A percentile compares a stretch with the other conserved stretches of the same genome.
Conservation (phyloP, 129 eudicot genomes). For the Gnaphalium uliginosum region DNA sequence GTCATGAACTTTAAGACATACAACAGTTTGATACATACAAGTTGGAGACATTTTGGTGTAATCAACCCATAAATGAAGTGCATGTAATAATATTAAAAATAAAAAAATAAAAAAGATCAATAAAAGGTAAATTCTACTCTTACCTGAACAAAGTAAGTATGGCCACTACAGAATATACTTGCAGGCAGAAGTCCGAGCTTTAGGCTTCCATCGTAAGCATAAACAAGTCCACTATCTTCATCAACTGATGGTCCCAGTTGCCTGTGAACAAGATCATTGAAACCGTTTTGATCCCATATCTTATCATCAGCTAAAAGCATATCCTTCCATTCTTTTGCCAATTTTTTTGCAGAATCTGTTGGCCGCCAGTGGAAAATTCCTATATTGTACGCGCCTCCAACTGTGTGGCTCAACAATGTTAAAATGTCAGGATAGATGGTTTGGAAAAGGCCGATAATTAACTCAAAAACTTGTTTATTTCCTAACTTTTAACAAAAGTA, state of each 20-base stretch:
- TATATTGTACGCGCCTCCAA: conserved; percentile 89
- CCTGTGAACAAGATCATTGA: conserved; percentile 74
- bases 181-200: conserved; percentile 91
- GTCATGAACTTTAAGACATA: not conserved
- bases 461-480: not conserved
- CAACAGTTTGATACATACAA: not conserved
- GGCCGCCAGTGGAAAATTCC: conserved; percentile 98
- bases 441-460: not conserved
- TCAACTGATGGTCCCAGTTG: conserved; percentile 92
- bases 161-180: conserved; percentile 96
- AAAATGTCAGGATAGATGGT: not conserved
- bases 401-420: conserved; percentile 34
- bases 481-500: not conserved
- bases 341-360: conserved; percentile 65
- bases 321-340: conserved; percentile 96
- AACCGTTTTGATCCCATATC: conserved; percentile 96
- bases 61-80: not conserved
- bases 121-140: not conserved
- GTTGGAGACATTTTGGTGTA: not conserved
- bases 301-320: conserved; percentile 86
- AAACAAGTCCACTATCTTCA: conserved; percentile 90
- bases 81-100: not conserved
- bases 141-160: conserved; percentile 98
- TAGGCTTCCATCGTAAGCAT: conserved; percentile 92
- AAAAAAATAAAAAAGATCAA: not conserved